phyloP scores from a whole-genome alignment of 2,329 filamentous ascomycete genomes.

The Alternaria arbusti region DNA sequence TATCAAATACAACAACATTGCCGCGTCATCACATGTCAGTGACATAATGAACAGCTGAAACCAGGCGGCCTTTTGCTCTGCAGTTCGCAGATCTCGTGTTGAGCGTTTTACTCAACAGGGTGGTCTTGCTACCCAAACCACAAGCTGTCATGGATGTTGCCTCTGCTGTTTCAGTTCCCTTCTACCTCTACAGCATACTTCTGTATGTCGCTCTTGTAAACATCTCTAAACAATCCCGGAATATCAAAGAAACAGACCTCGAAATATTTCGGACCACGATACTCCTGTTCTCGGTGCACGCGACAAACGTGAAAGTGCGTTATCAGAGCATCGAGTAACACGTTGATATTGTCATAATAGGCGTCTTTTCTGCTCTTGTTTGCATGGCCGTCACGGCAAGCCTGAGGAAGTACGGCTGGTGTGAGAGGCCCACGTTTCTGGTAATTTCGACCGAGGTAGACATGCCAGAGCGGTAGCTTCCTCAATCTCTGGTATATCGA shows the following conservation, averaged over 20 bases:
- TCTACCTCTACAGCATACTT: not conserved
- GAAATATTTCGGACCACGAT: not conserved
- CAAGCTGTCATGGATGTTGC: not conserved
- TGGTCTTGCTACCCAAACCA: not conserved
- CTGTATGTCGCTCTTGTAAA: not conserved
- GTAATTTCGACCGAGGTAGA: not conserved
- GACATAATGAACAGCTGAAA: not conserved
- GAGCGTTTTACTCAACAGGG: not conserved
- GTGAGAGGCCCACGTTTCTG: not conserved
- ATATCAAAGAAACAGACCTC: not conserved
- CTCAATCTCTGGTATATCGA: not conserved
- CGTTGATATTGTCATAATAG: not conserved
- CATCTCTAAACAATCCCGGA: not conserved
- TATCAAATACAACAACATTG: not conserved
- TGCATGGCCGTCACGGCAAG: not conserved
- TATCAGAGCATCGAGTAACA: not conserved
- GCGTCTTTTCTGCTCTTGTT: not conserved
- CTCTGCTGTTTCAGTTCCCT: not conserved
- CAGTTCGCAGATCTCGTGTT: not conserved
- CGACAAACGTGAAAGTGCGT: not conserved
- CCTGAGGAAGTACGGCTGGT: not conserved
- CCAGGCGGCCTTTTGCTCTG: not conserved
- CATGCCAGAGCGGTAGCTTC: not conserved
- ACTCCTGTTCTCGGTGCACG: not conserved
- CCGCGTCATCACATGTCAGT: not conserved